These are phyloP conservation scores for Coprinopsis marcescibilis DNA, from an alignment of 768 basidiomycete species.

Conservation along the genomic window DNA sequence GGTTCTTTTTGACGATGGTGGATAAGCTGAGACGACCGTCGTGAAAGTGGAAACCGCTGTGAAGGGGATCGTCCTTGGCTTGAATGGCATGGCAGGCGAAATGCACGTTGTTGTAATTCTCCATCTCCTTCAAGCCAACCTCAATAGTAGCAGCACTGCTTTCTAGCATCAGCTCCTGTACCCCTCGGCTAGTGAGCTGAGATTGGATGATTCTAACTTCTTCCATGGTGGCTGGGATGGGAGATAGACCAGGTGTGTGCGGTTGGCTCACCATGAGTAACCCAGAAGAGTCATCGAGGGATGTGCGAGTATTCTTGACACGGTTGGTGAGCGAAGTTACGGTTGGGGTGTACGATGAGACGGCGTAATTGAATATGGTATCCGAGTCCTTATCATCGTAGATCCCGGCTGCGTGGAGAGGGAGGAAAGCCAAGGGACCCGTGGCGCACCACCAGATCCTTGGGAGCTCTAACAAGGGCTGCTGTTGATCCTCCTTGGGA, in stretches of 20 bases:
- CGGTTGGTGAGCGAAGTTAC: slow-evolving; percentile 9
- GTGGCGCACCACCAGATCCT: slow-evolving; percentile 14
- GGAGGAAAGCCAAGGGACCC: slow-evolving; percentile 11
- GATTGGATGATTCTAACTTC: slow-evolving; percentile 7
- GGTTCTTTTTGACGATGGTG: slow-evolving; percentile 1
- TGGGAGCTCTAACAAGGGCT: background rate
- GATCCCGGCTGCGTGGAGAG: slow-evolving; percentile 12
- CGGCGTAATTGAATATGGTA: slow-evolving; percentile 11
- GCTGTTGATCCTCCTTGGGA: background rate
- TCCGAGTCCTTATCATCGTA: background rate
- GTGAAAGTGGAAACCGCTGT: slow-evolving; percentile 18
- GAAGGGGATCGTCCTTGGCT: slow-evolving; percentile 18
- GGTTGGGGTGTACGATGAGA: slow-evolving; percentile 19
- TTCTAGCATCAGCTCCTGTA: background rate
- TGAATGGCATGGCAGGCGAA: slow-evolving; percentile 28
- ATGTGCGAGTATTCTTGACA: background rate
- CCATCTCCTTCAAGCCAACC: slow-evolving; percentile 9
- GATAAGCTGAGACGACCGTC: slow-evolving; percentile 14
- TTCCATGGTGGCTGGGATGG: slow-evolving; percentile 11
- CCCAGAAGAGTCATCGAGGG: background rate
- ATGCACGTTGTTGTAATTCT: slow-evolving; percentile 20
- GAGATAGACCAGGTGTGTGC: slow-evolving; percentile 1
- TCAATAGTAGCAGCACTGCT: background rate
- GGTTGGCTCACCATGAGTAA: slow-evolving; percentile 15
- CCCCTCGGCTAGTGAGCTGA: background rate